A percentile compares a stretch with the other conserved stretches of the same genome.
These are phyloP conservation scores for Colletotrichum liaoningense DNA, from an alignment of 2,329 filamentous ascomycete genomes.

Conservation along the genomic window DNA sequence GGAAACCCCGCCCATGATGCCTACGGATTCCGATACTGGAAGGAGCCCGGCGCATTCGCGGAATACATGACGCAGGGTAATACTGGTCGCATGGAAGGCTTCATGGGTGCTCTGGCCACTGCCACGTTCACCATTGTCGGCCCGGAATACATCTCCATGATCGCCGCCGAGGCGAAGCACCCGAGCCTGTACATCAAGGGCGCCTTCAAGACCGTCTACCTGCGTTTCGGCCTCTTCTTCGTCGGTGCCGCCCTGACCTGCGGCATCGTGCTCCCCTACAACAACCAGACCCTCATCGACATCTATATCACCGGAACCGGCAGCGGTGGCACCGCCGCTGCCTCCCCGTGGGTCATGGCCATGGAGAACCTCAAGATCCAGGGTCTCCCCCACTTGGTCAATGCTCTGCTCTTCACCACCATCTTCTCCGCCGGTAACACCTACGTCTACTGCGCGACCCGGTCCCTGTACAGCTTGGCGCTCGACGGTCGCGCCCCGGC, in stretches of 20 bases:
- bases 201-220: conserved; percentile 70
- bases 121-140: conserved; percentile 74
- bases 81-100: conserved; percentile 77
- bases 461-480: conserved; percentile 67
- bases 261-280: conserved; percentile 74
- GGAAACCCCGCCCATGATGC: conserved; percentile 40
- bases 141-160: conserved; percentile 74
- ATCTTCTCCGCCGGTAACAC: conserved; percentile 73
- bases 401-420: conserved; percentile 66
- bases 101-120: conserved; percentile 74
- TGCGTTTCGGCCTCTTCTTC: conserved; percentile 65
- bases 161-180: conserved; percentile 73
- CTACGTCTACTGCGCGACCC: conserved; percentile 63
- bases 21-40: conserved; percentile 39
- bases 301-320: conserved; percentile 62
- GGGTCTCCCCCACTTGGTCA: conserved; percentile 73
- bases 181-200: conserved; percentile 70
- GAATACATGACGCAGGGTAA: conserved; percentile 52
- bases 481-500: conserved; percentile 63
- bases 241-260: conserved; percentile 73
- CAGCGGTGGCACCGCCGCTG: conserved; percentile 48
- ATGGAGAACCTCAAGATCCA: conserved; percentile 70
- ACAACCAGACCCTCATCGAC: conserved; percentile 67
- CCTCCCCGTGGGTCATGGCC: conserved; percentile 73
- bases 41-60: conserved; percentile 33